These are phyloP conservation scores for Acacia confusa DNA, from an alignment of 306 rosid species.

Conservation along the genomic window DNA sequence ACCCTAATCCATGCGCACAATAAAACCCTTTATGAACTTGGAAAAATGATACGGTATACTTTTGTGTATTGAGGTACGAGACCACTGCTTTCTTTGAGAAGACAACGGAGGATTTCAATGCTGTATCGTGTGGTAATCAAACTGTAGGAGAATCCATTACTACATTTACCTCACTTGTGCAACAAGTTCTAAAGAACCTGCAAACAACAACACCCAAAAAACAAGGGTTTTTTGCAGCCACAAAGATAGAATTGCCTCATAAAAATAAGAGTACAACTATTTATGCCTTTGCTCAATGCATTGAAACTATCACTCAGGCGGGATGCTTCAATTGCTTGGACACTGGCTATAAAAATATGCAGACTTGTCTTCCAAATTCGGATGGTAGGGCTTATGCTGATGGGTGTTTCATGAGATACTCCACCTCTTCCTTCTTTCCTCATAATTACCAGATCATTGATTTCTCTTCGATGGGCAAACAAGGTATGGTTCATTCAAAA, in stretches of 20 bases:
- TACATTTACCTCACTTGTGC: neutral
- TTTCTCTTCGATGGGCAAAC: neutral
- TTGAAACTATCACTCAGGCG: neutral
- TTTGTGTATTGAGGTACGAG: neutral
- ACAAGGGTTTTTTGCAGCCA: constrained; percentile 21
- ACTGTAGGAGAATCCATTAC: neutral
- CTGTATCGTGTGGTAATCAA: neutral
- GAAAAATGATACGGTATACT: neutral
- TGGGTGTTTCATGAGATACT: constrained; percentile 1
- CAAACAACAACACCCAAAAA: neutral
- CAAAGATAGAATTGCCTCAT: neutral
- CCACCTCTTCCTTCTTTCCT: neutral
- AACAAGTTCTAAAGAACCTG: neutral
- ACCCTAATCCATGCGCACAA: neutral
- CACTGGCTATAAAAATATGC: neutral
- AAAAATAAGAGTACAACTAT: neutral
- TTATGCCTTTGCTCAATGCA: neutral
- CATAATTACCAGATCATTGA: neutral
- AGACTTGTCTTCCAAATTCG: neutral
- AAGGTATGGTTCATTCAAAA: neutral
- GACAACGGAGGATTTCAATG: neutral
- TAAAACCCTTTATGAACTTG: neutral
- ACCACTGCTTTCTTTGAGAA: neutral
- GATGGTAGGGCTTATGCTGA: neutral
- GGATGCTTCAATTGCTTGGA: neutral